Evolutionary conservation across 345 rosid genomes (phyloP).

Genomic region (Rhodamnia argentea): DNA sequence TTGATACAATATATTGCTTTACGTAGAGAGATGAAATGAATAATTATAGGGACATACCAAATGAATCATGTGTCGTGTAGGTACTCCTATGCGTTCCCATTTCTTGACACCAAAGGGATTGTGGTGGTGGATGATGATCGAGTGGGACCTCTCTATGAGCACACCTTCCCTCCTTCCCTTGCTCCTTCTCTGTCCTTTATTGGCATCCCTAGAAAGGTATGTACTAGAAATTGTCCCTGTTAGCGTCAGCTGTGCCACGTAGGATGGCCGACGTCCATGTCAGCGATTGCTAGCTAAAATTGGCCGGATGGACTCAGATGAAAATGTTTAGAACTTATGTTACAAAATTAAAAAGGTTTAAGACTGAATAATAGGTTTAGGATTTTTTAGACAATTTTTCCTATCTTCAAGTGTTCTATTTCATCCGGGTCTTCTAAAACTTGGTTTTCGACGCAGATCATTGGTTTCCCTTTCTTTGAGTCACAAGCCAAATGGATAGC

Average conservation of each 20-base stretch:
- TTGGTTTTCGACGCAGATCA: conserved; percentile 34
- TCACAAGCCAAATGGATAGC: conserved; percentile 94
- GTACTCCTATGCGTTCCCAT: conserved; percentile 81
- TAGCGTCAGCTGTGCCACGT: too few relatives aligned
- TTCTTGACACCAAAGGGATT: conserved; percentile 95
- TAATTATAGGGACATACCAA: not conserved
- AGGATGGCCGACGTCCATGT: rapidly evolving
- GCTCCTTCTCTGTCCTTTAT: conserved; percentile 85
- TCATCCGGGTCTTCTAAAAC: not conserved
- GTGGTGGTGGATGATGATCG: conserved; percentile 80
- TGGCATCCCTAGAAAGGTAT: conserved; percentile 89
- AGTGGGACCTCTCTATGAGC: conserved; percentile 92
- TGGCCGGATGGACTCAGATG: too few relatives aligned
- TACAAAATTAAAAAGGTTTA: too few relatives aligned
- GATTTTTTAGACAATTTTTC: too few relatives aligned
- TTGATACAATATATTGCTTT: not conserved
- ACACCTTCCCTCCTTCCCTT: conserved; percentile 87
- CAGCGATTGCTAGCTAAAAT: too few relatives aligned
- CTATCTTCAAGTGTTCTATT: not conserved
- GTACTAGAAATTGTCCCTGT: too few relatives aligned
- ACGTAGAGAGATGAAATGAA: not conserved
- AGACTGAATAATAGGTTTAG: too few relatives aligned
- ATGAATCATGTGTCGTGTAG: conserved; percentile 20
- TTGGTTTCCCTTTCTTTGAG: conserved; percentile 93
- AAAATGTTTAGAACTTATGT: too few relatives aligned